phyloP scores from a whole-genome alignment of 352 stramenopile genomes.

The Globisporangium recalcitrans region DNA sequence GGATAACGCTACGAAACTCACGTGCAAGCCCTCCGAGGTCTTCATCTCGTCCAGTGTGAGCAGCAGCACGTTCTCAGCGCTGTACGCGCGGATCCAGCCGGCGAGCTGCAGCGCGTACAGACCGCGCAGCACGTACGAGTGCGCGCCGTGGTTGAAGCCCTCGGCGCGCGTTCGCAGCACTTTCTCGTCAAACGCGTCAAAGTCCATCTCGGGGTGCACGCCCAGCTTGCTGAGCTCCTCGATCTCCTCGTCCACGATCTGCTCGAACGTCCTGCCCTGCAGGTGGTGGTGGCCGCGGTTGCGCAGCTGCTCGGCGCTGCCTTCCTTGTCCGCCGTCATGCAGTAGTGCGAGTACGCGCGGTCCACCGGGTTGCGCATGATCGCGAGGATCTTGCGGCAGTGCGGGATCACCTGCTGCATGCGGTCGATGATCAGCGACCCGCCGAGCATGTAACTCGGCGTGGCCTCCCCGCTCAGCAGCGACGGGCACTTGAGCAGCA shows the following conservation, averaged over 20 bases:
- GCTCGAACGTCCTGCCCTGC: conserved; percentile 54
- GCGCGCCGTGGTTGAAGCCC: conserved; percentile 60
- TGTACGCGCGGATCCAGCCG: conserved; percentile 91
- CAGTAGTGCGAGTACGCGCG: conserved; percentile 88
- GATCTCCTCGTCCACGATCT: conserved; percentile 72
- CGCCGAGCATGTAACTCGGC: conserved; percentile 88
- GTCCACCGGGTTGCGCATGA: conserved; percentile 79
- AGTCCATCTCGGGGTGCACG: conserved; percentile 70
- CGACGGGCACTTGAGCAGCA: conserved; percentile 83
- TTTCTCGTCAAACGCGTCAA: conserved; percentile 62
- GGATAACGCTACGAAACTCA: too few species aligned
- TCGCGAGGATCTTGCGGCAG: conserved; percentile 80
- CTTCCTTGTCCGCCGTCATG: conserved; percentile 77
- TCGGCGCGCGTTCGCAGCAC: conserved; percentile 39
- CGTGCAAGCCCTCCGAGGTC: conserved; percentile 49
- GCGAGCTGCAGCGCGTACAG: conserved; percentile 94
- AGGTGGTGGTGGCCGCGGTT: conserved; percentile 77
- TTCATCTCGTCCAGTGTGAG: conserved; percentile 94
- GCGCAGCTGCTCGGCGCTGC: conserved; percentile 66
- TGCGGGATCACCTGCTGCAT: conserved; percentile 75
- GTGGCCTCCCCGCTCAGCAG: conserved; percentile 92
- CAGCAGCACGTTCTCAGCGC: conserved; percentile 87
- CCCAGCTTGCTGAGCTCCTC: conserved; percentile 48
- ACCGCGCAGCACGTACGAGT: conserved; percentile 82
- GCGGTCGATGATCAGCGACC: conserved; percentile 60